Percentiles rank a stretch among this genome's conserved stretches.
Conservation (phyloP, 352 stramenopile genomes). For the Phytopythium cucurbitacearum region DNA sequence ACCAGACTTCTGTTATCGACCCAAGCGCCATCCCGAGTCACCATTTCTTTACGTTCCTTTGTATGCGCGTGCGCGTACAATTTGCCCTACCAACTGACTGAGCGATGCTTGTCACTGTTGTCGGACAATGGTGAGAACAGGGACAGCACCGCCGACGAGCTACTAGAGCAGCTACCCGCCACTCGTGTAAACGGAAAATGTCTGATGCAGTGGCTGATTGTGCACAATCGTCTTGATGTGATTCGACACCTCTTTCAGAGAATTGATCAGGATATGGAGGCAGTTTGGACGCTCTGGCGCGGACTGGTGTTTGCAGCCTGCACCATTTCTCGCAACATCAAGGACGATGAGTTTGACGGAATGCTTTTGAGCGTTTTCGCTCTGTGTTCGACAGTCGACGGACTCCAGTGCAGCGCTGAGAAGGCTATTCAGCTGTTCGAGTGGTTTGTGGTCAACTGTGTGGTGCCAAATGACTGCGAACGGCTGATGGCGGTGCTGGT, state of each 20-base stretch:
- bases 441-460: background rate
- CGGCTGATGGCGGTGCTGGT: background rate
- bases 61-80: slow-evolving; percentile 24
- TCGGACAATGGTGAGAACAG: background rate
- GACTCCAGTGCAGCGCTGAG: too few relatives aligned
- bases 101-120: slow-evolving; percentile 4
- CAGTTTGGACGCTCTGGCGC: background rate
- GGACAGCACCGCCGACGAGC: background rate
- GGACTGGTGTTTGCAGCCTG: background rate
- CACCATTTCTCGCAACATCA: background rate
- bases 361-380: too few relatives aligned
- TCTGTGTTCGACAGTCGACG: too few relatives aligned
- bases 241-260: slow-evolving; percentile 9
- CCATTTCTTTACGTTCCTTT: slow-evolving; percentile 10
- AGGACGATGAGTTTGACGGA: background rate
- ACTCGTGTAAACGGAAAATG: slow-evolving; percentile 20
- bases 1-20: background rate
- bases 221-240: slow-evolving; percentile 15
- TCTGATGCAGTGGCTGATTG: slow-evolving; percentile 25
- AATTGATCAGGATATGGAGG: background rate
- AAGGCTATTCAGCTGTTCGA: background rate
- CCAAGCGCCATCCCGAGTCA: background rate
- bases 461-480: background rate
- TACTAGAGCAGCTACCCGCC: slow-evolving; percentile 1
- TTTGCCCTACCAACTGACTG: slow-evolving; percentile 13